Percentiles rank a stretch among this genome's conserved stretches.
Evolutionary conservation across 2,329 filamentous ascomycete genomes (phyloP).

Genomic region (Lachnellula suecica): DNA sequence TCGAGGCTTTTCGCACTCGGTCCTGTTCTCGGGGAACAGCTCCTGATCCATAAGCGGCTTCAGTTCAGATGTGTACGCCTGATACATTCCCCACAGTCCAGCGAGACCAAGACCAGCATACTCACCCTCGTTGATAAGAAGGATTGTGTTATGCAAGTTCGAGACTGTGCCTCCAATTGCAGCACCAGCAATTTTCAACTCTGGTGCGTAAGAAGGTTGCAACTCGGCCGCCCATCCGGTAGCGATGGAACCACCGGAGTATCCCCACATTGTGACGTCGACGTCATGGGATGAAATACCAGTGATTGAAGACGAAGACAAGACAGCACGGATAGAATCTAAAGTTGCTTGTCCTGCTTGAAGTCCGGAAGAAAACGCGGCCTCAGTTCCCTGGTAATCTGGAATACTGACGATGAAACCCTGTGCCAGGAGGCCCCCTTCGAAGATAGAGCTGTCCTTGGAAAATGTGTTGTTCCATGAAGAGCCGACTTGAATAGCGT

Average conservation of each 20-base stretch:
- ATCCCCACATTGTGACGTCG: too few species aligned
- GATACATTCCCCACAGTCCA: too few species aligned
- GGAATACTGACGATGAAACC: constrained; percentile 13
- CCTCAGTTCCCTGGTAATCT: constrained; percentile 11
- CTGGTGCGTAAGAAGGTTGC: constrained; percentile 51
- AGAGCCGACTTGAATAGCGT: constrained; percentile 2
- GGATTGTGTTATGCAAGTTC: constrained; percentile 38
- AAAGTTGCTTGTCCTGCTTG: constrained; percentile 8
- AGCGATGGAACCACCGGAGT: constrained; percentile 53
- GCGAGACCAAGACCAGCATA: constrained; percentile 31
- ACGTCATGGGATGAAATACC: too few species aligned
- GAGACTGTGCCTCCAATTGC: constrained; percentile 49
- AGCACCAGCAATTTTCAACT: constrained; percentile 47
- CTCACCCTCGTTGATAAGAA: constrained; percentile 31
- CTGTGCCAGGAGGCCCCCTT: neutral
- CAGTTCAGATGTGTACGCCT: too few species aligned
- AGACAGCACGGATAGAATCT: constrained; percentile 10
- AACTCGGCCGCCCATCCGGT: constrained; percentile 53
- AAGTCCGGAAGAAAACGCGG: constrained; percentile 7
- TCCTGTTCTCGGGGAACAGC: constrained; percentile 29
- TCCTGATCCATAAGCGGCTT: constrained; percentile 5
- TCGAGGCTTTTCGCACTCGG: constrained; percentile 31
- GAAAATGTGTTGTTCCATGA: neutral
- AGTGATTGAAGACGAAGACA: neutral
- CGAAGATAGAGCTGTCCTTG: neutral